Percentiles rank a stretch among this genome's conserved stretches.
phyloP scores from a whole-genome alignment of 169 alveolate genomes.

The Eimeria tenella region DNA sequence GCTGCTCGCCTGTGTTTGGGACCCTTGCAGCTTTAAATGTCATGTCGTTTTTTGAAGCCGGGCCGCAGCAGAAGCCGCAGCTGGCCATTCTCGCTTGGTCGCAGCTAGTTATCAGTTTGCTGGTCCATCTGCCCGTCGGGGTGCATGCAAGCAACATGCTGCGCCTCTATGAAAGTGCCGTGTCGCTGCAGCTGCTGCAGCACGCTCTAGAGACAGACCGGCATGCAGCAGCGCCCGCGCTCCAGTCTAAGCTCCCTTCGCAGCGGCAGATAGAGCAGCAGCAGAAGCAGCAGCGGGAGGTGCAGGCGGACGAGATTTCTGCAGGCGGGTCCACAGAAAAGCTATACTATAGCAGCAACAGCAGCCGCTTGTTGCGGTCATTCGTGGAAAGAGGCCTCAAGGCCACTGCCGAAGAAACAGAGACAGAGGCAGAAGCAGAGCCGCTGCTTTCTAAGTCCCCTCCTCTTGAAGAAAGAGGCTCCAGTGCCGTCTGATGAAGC shows the following conservation, averaged over 20 bases:
- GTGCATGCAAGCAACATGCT: background rate
- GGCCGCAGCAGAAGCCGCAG: background rate
- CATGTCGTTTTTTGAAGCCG: background rate
- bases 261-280: background rate
- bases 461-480: background rate
- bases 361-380: background rate
- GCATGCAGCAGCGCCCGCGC: background rate
- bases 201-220: constrained; percentile 22
- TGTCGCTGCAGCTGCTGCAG: constrained; percentile 1
- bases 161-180: background rate
- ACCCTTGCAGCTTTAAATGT: background rate
- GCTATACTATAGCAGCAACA: background rate
- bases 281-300: background rate
- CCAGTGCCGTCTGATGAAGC: background rate
- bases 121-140: background rate
- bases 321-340: background rate
- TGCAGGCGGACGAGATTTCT: background rate
- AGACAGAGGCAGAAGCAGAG: background rate
- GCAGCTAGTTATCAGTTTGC: background rate
- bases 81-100: background rate
- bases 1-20: background rate
- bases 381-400: background rate
- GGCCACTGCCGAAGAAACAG: background rate
- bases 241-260: background rate
- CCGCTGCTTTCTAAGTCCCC: background rate